Evolutionary conservation across 108 stramenopile genomes (phyloP).

Genomic region (Mediolabrus comicus): DNA sequence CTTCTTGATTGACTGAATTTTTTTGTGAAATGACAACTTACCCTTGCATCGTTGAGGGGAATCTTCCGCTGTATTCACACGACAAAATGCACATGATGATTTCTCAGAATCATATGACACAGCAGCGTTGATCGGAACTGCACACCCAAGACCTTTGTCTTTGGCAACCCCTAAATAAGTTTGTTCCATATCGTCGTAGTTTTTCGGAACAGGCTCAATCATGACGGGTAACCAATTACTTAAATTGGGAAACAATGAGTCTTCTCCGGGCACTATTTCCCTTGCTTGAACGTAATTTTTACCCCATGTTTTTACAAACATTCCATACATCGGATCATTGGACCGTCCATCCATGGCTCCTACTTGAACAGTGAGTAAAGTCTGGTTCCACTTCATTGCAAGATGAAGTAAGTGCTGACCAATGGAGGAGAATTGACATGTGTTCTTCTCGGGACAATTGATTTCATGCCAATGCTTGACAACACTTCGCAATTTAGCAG

Average conservation of each 20-base stretch:
- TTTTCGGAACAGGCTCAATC: conserved; percentile 17
- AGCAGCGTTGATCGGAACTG: conserved; percentile 9
- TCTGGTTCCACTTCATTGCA: not conserved
- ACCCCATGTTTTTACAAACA: too few species aligned
- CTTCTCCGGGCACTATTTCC: too few species aligned
- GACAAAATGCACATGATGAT: not conserved
- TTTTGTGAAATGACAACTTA: not conserved
- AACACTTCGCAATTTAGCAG: not conserved
- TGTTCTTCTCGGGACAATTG: not conserved
- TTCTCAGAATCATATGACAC: not conserved
- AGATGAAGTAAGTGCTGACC: not conserved
- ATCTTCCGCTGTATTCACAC: not conserved
- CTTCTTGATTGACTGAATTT: too few species aligned
- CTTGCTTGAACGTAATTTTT: too few species aligned
- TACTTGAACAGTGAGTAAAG: not conserved
- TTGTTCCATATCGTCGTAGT: conserved; percentile 1
- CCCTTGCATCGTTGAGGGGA: not conserved
- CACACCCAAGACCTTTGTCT: not conserved
- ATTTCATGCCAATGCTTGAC: not conserved
- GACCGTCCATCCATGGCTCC: conserved; percentile 7
- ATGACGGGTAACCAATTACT: conserved; percentile 17
- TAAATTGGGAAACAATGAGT: not conserved
- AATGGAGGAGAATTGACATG: not conserved
- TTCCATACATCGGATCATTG: conserved; percentile 6
- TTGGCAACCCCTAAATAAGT: conserved; percentile 2